Conservation (phyloP, 495 filamentous ascomycete species). For the Aspergillus cavernicola region DNA sequence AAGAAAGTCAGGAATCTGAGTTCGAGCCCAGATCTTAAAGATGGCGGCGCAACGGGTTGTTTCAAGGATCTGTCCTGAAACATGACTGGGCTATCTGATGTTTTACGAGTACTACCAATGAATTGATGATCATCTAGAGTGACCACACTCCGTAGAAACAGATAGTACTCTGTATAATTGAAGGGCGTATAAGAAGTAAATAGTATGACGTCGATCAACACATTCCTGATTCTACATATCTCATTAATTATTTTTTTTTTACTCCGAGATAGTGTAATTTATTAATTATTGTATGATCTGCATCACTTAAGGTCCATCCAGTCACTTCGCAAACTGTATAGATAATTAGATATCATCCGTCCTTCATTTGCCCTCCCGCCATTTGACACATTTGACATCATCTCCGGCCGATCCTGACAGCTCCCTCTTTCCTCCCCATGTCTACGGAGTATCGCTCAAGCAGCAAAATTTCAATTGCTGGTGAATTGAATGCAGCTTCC, state of each 20-base stretch:
- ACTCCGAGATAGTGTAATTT: too few relatives aligned
- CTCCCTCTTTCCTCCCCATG: not conserved
- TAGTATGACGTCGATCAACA: not conserved
- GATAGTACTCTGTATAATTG: too few relatives aligned
- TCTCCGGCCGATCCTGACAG: not conserved
- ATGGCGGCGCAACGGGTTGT: not conserved
- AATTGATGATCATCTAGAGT: too few relatives aligned
- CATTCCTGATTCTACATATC: too few relatives aligned
- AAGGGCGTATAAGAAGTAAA: not conserved
- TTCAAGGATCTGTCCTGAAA: not conserved
- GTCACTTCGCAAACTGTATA: too few relatives aligned
- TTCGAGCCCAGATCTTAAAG: not conserved
- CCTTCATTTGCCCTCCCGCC: not conserved
- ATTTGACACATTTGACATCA: not conserved
- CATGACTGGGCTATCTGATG: not conserved
- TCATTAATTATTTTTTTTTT: too few relatives aligned
- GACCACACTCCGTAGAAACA: too few relatives aligned
- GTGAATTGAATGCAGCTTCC: not conserved
- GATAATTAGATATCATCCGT: too few relatives aligned
- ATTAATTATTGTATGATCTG: too few relatives aligned
- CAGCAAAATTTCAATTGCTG: not conserved
- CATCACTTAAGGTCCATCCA: too few relatives aligned
- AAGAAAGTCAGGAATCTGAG: constrained; percentile 43
- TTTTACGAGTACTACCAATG: too few relatives aligned
- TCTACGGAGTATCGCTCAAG: not conserved